Evolutionary conservation across 2,329 filamentous ascomycete genomes (phyloP), one percentile per base, ranked within the genome.

Genomic region (Neonectria faginata): DNA sequence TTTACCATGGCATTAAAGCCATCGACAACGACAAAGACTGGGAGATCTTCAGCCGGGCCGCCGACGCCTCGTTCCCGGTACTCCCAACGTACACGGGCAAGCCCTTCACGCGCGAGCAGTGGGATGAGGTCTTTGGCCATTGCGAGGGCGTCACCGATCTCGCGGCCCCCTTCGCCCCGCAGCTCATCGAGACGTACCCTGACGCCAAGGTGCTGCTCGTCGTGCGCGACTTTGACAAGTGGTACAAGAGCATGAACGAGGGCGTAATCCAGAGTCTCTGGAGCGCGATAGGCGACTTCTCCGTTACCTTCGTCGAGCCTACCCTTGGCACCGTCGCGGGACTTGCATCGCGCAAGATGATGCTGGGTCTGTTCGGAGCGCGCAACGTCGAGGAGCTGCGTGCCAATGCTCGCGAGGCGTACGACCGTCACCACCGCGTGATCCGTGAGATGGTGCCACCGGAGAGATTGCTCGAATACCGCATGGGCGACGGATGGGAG

Each of bases 141-240:
- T 76, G 61, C 56, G 76, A 79, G 51, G 77, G 71, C 0, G 63
- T 60, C 2, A 78, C 77, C 0, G 77, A 80, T 50, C 39, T 77
- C 10, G 74, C 73, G 0, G 68, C 70, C 2, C 16, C 74, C 3
- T 79, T 75, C 57, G 74, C 69, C 1, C 60, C 71, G 1, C 67
- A 74, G 31, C 60, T 80, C 3, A 74, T 78, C 45, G 55, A 70
- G 11, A 58, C 62, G 0, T 80, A 79, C 9, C 77, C 78, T 0
- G 71, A 79, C 0, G 78, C 78, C 2, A 79, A 78, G 57, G 75
- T 79, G 31, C 66, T 80, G 0, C 66, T 79, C 0, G 74, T 75
- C 3, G 64, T 74, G 5, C 71, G 78, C 2, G 72, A 78, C 41
- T 77, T 69, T 29, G 76, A 78, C 0, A 65, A 58, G 10, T 79